phyloP scores from a whole-genome alignment of 257 asterid genomes.

The Datura wrightii region DNA sequence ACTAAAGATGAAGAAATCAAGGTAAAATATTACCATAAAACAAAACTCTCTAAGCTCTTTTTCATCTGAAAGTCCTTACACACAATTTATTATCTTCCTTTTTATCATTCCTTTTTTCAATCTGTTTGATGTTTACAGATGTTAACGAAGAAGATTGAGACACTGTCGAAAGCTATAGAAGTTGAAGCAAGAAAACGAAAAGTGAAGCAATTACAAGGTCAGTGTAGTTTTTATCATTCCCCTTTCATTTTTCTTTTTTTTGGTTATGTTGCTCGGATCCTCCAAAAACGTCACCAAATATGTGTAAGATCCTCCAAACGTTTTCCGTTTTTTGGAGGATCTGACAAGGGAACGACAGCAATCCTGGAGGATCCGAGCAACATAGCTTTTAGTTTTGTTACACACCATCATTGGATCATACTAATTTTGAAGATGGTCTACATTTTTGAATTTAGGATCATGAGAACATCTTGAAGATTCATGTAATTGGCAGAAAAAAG shows the following conservation, averaged over 20 bases:
- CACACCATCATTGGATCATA: conserved; percentile 48
- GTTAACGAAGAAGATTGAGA: conserved; percentile 71
- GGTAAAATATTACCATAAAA: conserved; percentile 44
- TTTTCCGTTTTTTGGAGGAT: neutral
- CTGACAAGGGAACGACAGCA: neutral
- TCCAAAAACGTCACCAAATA: neutral
- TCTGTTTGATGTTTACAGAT: conserved; percentile 49
- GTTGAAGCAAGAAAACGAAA: conserved; percentile 67
- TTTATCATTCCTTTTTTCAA: neutral
- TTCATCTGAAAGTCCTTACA: neutral
- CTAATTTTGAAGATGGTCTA: conserved; percentile 54
- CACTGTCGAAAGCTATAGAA: conserved; percentile 66
- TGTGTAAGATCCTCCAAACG: neutral
- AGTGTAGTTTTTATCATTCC: conserved; percentile 50
- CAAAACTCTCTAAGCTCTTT: no score
- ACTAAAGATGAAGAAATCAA: conserved; percentile 80
- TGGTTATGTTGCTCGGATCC: neutral
- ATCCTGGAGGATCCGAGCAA: neutral
- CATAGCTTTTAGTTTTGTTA: conserved; percentile 30
- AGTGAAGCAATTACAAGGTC: conserved; percentile 61
- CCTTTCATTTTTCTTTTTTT: neutral
- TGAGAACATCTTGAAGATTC: conserved; percentile 23
- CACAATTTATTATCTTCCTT: neutral
- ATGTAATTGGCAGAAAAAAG: neutral
- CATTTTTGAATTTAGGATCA: neutral